Evolutionary conservation across 2,329 filamentous ascomycete genomes (phyloP).

Genomic region (Daldinia eschscholtzii): DNA sequence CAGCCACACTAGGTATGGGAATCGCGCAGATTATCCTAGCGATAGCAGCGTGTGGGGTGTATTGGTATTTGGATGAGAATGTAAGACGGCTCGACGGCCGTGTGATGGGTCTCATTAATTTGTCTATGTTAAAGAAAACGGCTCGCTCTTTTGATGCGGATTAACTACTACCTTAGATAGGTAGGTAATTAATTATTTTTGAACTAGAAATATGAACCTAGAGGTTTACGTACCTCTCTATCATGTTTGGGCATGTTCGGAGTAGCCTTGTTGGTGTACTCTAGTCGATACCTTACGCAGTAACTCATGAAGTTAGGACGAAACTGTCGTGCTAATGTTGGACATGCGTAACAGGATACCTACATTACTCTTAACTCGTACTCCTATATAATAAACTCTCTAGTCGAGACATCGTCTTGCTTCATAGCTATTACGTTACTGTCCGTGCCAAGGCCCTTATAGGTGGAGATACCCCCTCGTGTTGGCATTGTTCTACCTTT

Average conservation of each 20-base stretch:
- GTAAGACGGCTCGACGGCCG: conserved; percentile 60
- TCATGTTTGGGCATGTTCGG: neutral
- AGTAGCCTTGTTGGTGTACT: neutral
- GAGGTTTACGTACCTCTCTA: neutral
- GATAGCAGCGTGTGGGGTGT: conserved; percentile 52
- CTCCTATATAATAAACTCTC: too few species aligned
- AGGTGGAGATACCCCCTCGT: too few species aligned
- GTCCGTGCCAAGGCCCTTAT: too few species aligned
- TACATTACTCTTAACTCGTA: too few species aligned
- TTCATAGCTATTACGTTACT: too few species aligned
- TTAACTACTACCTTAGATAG: conserved; percentile 13
- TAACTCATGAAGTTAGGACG: too few species aligned
- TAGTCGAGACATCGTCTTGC: too few species aligned
- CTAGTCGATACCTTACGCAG: neutral
- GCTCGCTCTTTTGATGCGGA: conserved; percentile 63
- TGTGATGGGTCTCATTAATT: conserved; percentile 62
- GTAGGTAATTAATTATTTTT: neutral
- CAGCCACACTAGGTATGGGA: conserved; percentile 57
- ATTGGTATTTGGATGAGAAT: conserved; percentile 59
- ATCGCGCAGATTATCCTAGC: conserved; percentile 59
- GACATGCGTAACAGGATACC: too few species aligned
- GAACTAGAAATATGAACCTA: neutral
- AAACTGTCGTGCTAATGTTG: too few species aligned
- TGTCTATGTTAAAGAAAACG: conserved; percentile 58
- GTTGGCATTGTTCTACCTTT: too few species aligned